phyloP scores from a whole-genome alignment of 768 basidiomycete genomes.

The Phanerochaete carnosa region DNA sequence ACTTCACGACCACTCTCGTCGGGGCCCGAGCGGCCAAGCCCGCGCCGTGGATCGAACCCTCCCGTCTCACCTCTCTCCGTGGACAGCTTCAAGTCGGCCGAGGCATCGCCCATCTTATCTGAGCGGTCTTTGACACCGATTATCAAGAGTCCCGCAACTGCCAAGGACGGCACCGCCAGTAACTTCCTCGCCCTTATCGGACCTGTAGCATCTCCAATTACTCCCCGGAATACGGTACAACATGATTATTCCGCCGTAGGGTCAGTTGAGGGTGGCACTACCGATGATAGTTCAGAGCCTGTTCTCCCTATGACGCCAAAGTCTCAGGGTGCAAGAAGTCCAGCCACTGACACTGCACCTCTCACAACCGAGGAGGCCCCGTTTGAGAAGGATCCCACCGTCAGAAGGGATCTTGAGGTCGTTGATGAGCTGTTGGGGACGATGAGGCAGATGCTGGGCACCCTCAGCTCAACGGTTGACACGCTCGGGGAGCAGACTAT shows the following conservation, averaged over 20 bases:
- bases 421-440: constrained; percentile 42
- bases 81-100: neutral
- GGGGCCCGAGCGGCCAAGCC: neutral
- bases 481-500: constrained; percentile 43
- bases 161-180: neutral
- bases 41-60: neutral
- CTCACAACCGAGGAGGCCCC: neutral
- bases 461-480: constrained; percentile 42
- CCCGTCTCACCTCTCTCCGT: neutral
- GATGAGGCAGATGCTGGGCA: constrained; percentile 41
- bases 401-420: constrained; percentile 3
- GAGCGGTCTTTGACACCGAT: neutral
- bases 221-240: neutral
- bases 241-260: neutral
- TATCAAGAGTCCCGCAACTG: neutral
- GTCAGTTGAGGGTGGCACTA: neutral
- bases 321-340: constrained; percentile 1
- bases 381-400: neutral
- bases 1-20: neutral
- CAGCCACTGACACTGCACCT: neutral
- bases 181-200: neutral
- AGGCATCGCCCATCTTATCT: neutral
- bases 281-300: neutral
- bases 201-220: neutral
- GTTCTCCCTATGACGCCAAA: constrained; percentile 3